These are phyloP conservation scores for Lipomyces yamadae DNA, from an alignment of 805 yeast genomes.

Conservation along the genomic window DNA sequence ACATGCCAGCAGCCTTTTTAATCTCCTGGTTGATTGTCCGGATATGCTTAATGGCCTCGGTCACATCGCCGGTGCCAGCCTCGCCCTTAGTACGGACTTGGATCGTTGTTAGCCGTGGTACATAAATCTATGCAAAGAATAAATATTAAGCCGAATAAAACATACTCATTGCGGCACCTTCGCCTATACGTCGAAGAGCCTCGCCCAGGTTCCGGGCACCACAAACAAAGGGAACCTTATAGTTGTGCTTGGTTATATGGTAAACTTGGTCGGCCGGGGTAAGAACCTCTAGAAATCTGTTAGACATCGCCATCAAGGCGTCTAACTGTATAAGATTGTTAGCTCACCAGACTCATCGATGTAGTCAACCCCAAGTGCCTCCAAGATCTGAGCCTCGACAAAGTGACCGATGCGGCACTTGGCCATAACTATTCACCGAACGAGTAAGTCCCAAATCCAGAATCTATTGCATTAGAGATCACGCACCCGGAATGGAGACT, in stretches of 20 bases:
- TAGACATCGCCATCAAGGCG: background rate
- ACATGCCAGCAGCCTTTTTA: constrained; percentile 50
- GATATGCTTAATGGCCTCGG: constrained; percentile 80
- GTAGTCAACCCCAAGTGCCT: constrained; percentile 74
- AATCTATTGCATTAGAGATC: background rate
- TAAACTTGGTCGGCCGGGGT: constrained; percentile 76
- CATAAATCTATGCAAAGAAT: background rate
- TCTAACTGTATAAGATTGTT: background rate
- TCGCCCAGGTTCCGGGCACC: constrained; percentile 84
- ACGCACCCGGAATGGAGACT: constrained; percentile 46
- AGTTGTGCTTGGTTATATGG: constrained; percentile 66
- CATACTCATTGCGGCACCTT: constrained; percentile 78
- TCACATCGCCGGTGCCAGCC: constrained; percentile 86
- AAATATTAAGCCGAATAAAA: background rate
- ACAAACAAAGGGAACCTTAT: constrained; percentile 78
- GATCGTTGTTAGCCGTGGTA: background rate
- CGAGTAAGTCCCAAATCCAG: background rate
- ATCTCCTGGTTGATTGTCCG: constrained; percentile 63
- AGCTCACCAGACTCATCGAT: constrained; percentile 66
- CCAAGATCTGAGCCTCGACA: constrained; percentile 79
- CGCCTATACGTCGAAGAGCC: constrained; percentile 75
- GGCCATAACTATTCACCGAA: constrained; percentile 64
- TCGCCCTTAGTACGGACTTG: constrained; percentile 78
- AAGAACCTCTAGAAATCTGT: constrained; percentile 58
- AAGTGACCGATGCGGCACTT: constrained; percentile 82